Percentiles rank a stretch among this genome's conserved stretches.
These are phyloP conservation scores for Actinidia arguta DNA, from an alignment of 179 eudicot species.

Conservation along the genomic window DNA sequence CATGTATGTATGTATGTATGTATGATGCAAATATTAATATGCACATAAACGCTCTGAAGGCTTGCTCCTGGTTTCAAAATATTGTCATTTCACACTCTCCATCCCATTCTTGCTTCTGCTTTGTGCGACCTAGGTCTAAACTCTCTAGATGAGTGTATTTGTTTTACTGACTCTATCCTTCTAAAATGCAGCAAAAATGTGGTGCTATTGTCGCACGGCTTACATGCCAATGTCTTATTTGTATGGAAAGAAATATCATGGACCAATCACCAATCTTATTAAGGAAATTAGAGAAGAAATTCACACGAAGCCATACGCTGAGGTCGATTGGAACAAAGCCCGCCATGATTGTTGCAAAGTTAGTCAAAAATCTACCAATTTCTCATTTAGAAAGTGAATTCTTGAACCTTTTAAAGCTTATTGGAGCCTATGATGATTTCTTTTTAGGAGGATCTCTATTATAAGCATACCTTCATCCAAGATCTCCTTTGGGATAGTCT, in stretches of 20 bases:
- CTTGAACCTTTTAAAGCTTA: background rate
- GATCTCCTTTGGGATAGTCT: constrained; percentile 42
- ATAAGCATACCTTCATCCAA: constrained; percentile 41
- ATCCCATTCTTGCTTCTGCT: too few species aligned
- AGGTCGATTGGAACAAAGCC: constrained; percentile 41
- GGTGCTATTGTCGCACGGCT: constrained; percentile 46
- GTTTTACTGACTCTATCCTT: background rate
- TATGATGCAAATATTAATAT: too few species aligned
- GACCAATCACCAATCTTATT: constrained; percentile 41
- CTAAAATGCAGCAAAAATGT: constrained; percentile 43
- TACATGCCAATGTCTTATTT: constrained; percentile 54
- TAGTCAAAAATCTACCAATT: background rate
- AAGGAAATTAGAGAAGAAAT: constrained; percentile 39
- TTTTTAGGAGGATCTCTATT: constrained; percentile 44
- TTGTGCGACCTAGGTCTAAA: too few species aligned
- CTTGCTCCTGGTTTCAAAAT: too few species aligned
- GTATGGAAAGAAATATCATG: constrained; percentile 39
- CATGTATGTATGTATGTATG: too few species aligned
- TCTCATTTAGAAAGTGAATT: background rate
- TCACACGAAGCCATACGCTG: constrained; percentile 36
- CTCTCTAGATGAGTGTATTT: background rate
- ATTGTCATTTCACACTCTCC: too few species aligned
- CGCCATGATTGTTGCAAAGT: constrained; percentile 44
- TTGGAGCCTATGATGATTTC: background rate
- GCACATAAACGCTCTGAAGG: too few species aligned